These are phyloP conservation scores for Ustilago xerochloae DNA, from an alignment of 1,284 basidiomycete species.

Conservation along the genomic window DNA sequence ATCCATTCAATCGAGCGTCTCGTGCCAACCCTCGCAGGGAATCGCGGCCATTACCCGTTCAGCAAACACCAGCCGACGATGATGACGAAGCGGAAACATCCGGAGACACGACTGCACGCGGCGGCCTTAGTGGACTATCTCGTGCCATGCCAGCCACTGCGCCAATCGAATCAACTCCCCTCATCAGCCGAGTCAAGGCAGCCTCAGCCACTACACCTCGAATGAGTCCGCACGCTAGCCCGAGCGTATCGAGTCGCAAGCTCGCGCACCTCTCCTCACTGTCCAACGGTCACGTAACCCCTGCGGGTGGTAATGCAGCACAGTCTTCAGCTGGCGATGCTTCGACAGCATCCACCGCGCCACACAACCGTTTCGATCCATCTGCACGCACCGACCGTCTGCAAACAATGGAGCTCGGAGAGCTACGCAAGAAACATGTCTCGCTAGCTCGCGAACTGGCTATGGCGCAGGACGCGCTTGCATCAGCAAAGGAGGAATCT, in stretches of 20 bases:
- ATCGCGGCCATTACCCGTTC: slow-evolving; percentile 39
- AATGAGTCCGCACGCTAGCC: slow-evolving; percentile 46
- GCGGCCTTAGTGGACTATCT: slow-evolving; percentile 1
- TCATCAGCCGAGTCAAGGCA: slow-evolving; percentile 31
- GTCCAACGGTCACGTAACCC: slow-evolving; percentile 20
- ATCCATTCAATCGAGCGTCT: slow-evolving; percentile 46
- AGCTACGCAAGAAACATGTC: slow-evolving; percentile 38
- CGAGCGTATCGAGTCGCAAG: slow-evolving; percentile 41
- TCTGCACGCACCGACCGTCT: slow-evolving; percentile 37
- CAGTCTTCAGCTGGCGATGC: slow-evolving; percentile 6
- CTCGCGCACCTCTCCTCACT: slow-evolving; percentile 37
- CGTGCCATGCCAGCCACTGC: neutral
- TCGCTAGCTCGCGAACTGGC: slow-evolving; percentile 21
- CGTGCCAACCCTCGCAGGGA: slow-evolving; percentile 35
- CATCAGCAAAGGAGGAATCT: slow-evolving; percentile 40
- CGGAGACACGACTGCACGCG: slow-evolving; percentile 42
- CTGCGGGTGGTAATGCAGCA: neutral
- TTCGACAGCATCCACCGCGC: slow-evolving; percentile 13
- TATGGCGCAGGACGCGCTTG: slow-evolving; percentile 24
- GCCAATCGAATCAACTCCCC: slow-evolving; percentile 40
- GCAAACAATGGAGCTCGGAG: slow-evolving; percentile 38
- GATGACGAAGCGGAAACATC: slow-evolving; percentile 18
- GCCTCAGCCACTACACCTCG: slow-evolving; percentile 18
- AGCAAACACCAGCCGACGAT: slow-evolving; percentile 2
- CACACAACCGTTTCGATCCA: slow-evolving; percentile 34